Base-by-base conservation (phyloP, 1,284 basidiomycete species). In the Singerocomus inundabilis region DNA sequence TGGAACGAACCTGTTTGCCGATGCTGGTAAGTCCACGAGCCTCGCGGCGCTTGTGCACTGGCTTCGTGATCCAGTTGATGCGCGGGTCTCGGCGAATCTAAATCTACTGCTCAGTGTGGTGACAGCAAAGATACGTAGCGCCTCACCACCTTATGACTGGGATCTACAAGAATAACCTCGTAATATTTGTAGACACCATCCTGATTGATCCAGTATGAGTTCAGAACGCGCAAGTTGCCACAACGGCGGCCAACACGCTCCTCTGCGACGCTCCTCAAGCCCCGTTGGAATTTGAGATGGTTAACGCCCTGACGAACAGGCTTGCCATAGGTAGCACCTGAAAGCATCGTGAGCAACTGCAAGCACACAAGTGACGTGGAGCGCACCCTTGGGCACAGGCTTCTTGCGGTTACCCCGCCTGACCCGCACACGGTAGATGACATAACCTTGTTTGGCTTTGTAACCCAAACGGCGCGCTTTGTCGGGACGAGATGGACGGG, bases 151-250 rank as follows among this genome's bases (percentile, higher is more conserved):
- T 93, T 94, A 78, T 94, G 91, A 67, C 72, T 85, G 53, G 92
- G 93, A 69, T 99, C 96, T 53, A 99, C 94, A 61, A 96, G 85
- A 70, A 99, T 99, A 65, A 99, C 93, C 73, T 99, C 96, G 78
- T 88, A 99, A 81, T 97, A 99, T 74, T 98, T 98, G 87, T 98
- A 98, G 36, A 98, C 92, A 78, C 95, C 95, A 71, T 98, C 95
- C 78, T 98, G 93, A 80, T 98, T 98, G 71, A 99, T 78, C 96
- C 96, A 98, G 85, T 99, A 99, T 52, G 95, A 98, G 82, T 98
- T 95, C 64, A 95, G 73, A 53, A 99, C 95, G 54, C 96, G 86
- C 66, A 99, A 76, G 76, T 98, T 98, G 51, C 93, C 93, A 71
- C 96, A 99, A 66, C 96, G 86, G 68, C 85, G 87, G 56, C 94